Percentiles rank a stretch among this genome's conserved stretches.
Evolutionary conservation across 306 rosid species (phyloP).

Genomic region (Gastrolobium villosum): DNA sequence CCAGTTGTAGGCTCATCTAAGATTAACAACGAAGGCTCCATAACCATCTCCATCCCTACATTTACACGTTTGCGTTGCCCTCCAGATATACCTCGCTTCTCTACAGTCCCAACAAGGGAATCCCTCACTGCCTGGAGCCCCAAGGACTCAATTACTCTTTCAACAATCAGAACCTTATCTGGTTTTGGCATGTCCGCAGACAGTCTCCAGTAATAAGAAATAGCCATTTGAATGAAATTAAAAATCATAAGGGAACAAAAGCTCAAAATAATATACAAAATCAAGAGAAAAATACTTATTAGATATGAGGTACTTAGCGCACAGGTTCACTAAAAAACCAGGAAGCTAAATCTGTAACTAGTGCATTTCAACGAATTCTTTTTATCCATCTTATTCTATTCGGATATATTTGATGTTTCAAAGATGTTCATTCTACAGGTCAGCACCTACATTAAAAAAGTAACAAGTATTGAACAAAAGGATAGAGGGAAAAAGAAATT

Average conservation of each 20-base stretch:
- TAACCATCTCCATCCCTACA: conserved; percentile 91
- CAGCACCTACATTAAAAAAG: not conserved
- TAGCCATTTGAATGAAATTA: conserved; percentile 47
- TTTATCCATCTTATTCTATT: no score
- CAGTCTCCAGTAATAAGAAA: conserved; percentile 58
- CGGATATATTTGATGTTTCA: no score
- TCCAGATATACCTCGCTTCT: conserved; percentile 83
- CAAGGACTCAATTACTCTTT: conserved; percentile 84
- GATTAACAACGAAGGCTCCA: conserved; percentile 86
- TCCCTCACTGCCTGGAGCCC: conserved; percentile 86
- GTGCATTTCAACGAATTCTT: no score
- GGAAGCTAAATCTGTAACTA: not conserved
- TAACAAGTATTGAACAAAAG: not conserved
- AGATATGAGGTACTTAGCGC: not conserved
- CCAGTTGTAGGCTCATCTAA: conserved; percentile 92
- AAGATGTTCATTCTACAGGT: no score
- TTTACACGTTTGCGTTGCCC: conserved; percentile 87
- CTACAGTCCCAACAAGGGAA: conserved; percentile 86
- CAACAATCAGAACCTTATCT: conserved; percentile 87
- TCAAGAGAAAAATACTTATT: conserved; percentile 17
- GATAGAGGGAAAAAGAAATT: not conserved
- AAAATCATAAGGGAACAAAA: conserved; percentile 30
- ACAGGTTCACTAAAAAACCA: not conserved
- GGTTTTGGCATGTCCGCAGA: conserved; percentile 84
- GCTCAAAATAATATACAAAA: not conserved